Conservation (phyloP, 1,284 basidiomycete genomes). For the Pholiota adiposa region DNA sequence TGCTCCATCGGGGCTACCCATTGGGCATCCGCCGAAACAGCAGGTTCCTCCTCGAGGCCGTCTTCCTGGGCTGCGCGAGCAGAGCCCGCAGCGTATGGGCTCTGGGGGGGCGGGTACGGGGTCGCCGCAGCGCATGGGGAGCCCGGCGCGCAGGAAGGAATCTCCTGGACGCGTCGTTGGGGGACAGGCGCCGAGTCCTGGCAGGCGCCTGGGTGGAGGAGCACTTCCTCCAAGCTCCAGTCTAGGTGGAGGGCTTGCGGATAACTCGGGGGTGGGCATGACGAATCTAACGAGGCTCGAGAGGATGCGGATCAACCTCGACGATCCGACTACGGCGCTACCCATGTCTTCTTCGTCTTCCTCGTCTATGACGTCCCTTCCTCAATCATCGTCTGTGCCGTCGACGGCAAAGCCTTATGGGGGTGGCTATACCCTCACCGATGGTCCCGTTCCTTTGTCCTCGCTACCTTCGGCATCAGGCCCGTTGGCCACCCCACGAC, state of each 20-base stretch:
- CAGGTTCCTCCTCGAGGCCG: not conserved
- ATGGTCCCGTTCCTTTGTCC: not conserved
- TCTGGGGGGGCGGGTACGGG: not conserved
- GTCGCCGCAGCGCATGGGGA: slow-evolving; percentile 7
- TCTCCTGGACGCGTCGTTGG: slow-evolving; percentile 4
- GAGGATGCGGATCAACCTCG: slow-evolving; percentile 23
- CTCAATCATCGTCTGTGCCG: not conserved
- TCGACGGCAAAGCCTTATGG: not conserved
- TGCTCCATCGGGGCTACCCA: slow-evolving; percentile 8
- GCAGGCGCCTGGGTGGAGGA: slow-evolving; percentile 1
- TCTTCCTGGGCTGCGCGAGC: slow-evolving; percentile 3
- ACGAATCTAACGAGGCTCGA: slow-evolving; percentile 15
- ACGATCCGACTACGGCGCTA: slow-evolving; percentile 6
- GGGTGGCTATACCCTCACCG: slow-evolving; percentile 4
- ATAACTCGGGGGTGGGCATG: not conserved
- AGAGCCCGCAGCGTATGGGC: slow-evolving; percentile 1
- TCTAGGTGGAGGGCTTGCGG: not conserved
- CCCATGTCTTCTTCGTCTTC: not conserved
- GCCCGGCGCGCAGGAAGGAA: slow-evolving; percentile 4
- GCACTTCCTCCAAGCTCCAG: not conserved
- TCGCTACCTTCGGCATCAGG: not conserved
- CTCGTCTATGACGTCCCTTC: not conserved
- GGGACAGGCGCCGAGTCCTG: slow-evolving; percentile 25
- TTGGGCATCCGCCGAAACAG: not conserved
- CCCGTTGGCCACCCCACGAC: slow-evolving; percentile 8